phyloP scores from a whole-genome alignment of 2,329 filamentous ascomycete genomes.

The Hymenoscyphus infarciens region DNA sequence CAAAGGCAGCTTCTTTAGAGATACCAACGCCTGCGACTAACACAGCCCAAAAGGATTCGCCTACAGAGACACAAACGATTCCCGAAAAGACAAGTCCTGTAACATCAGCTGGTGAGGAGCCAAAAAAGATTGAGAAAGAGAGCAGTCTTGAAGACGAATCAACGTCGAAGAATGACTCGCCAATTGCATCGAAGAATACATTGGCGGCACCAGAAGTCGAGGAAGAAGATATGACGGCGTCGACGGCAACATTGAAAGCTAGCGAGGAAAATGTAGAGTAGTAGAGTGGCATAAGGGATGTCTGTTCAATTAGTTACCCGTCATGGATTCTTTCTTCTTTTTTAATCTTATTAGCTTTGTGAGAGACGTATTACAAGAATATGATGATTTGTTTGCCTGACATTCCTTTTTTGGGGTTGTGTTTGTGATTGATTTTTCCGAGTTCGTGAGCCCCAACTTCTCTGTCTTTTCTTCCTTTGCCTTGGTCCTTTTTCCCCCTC shows the following conservation, averaged over 20 bases:
- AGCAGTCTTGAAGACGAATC: constrained; percentile 16
- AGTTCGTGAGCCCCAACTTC: too few species aligned
- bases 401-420: not conserved
- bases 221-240: constrained; percentile 24
- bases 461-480: too few species aligned
- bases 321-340: not conserved
- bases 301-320: not conserved
- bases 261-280: constrained; percentile 24
- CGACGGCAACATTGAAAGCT: constrained; percentile 27
- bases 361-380: too few species aligned
- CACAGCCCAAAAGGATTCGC: constrained; percentile 21
- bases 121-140: not conserved
- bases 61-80: constrained; percentile 21
- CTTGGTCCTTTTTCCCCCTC: too few species aligned
- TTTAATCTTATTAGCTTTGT: not conserved
- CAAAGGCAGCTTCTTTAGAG: constrained; percentile 23
- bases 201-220: constrained; percentile 9
- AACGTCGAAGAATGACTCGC: constrained; percentile 17
- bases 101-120: not conserved
- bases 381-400: not conserved
- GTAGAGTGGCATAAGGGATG: constrained; percentile 16
- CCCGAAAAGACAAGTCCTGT: constrained; percentile 2
- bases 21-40: constrained; percentile 29
- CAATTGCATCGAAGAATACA: constrained; percentile 15
- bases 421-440: too few species aligned